phyloP scores from a whole-genome alignment of 2,329 filamentous ascomycete genomes.

The Seiridium unicorne region DNA sequence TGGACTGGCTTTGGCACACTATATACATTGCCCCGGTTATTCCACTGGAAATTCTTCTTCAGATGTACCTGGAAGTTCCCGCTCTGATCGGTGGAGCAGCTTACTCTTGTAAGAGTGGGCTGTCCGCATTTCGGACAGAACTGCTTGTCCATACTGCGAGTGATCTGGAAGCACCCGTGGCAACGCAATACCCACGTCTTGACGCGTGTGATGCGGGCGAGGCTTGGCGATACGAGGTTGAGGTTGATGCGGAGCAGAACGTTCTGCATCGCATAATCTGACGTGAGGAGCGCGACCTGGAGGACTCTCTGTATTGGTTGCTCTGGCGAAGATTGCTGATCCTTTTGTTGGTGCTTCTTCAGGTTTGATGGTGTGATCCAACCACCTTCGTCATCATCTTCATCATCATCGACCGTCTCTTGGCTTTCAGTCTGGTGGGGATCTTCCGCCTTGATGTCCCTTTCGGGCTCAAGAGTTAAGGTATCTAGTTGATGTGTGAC shows the following conservation, averaged over 20 bases:
- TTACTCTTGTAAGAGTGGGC: constrained; percentile 78
- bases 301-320: constrained; percentile 62
- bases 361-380: constrained; percentile 97
- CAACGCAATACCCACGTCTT: constrained; percentile 90
- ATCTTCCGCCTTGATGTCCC: constrained; percentile 14
- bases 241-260: constrained; percentile 93
- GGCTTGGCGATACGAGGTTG: constrained; percentile 75
- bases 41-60: constrained; percentile 95
- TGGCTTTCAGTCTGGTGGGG: constrained; percentile 17
- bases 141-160: constrained; percentile 80
- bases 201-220: constrained; percentile 79
- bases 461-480: constrained; percentile 12
- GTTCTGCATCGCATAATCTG: constrained; percentile 98
- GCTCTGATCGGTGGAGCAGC: constrained; percentile 77
- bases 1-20: constrained; percentile 88
- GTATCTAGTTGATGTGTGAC: constrained; percentile 8
- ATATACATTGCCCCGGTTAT: constrained; percentile 87
- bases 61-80: constrained; percentile 84
- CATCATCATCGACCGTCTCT: constrained; percentile 22
- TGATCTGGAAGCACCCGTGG: constrained; percentile 87
- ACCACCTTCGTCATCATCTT: constrained; percentile 60
- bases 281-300: constrained; percentile 88
- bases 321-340: constrained; percentile 48
- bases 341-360: constrained; percentile 75
- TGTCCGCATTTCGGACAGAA: constrained; percentile 94